Evolutionary conservation across 768 basidiomycete genomes (phyloP), one percentile per base, ranked within the genome.

Genomic region (Lentinula sp.): DNA sequence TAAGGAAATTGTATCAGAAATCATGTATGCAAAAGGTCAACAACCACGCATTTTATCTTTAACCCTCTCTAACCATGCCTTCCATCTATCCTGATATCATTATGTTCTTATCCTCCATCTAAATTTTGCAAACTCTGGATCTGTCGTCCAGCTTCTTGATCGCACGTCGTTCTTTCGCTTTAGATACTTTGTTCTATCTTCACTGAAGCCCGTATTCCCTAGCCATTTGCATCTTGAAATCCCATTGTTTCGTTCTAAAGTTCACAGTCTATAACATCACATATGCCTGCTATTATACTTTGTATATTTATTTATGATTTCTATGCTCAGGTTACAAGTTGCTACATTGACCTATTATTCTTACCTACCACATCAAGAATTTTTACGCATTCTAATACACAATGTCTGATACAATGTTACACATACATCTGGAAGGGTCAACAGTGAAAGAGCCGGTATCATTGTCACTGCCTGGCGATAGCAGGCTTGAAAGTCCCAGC

Each of bases 401-500:
- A 39, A 8, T 39, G 37, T 39, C 13, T 39, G 21, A n/a, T 46
- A 46, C 16, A 46, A 16, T 2, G 7, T 18, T 46, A 23, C n/a
- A 46, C 45, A 18, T 7, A 46, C 6, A 46, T 23, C 7, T n/a
- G 45, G 48, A 46, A 16, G 45, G 45, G 9, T 46, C 16, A 21
- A 11, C 16, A 46, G 2, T 16, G 21, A 31, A 15, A 23, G 23
- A 35, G 23, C n/a, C 34, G 28, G 28, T 28, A 52, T 16, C 28
- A 3, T 52, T 54, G 32, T 49, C 48, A 51, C 21, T 56, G 28
- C 28, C 28, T 39, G 31, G 18, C 18, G n/a, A 57, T 39, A 48
- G 58, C 31, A 11, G 62, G 62, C 18, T 58, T 52, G 40, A 63
- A 63, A 3, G 62, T 60, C 42, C 62, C 62, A 23, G 62, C 55